Conservation (phyloP, 352 stramenopile genomes). For the Albugo laibachii region DNA sequence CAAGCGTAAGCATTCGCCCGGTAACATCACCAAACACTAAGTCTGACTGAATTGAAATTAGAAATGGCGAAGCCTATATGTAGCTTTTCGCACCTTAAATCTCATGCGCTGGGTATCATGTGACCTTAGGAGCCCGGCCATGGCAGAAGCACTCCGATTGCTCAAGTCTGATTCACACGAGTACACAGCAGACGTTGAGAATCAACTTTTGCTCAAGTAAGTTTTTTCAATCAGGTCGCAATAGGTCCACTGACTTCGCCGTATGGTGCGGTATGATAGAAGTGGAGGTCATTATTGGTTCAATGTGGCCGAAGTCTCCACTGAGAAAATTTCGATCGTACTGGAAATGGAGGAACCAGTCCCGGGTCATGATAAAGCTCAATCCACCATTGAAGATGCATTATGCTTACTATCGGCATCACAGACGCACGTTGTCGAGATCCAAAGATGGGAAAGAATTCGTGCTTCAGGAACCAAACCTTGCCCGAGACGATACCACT, state of each 20-base stretch:
- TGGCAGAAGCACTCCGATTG: conserved; percentile 24
- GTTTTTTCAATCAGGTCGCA: background rate
- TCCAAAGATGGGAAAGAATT: conserved; percentile 41
- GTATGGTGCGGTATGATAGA: conserved; percentile 4
- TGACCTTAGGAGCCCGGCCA: conserved; percentile 13
- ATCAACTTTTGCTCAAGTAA: conserved; percentile 24
- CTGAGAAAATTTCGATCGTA: conserved; percentile 10
- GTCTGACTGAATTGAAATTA: conserved; percentile 3
- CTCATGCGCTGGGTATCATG: conserved; percentile 22
- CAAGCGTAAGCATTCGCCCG: conserved; percentile 6
- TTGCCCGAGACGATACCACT: conserved; percentile 34
- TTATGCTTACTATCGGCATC: background rate
- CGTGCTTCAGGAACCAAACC: conserved; percentile 17
- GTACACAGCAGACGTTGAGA: conserved; percentile 21
- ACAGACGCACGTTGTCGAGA: conserved; percentile 12
- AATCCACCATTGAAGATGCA: background rate
- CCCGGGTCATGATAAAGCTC: background rate
- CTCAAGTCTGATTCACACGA: conserved; percentile 55
- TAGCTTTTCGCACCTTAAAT: conserved; percentile 18
- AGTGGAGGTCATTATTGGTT: conserved; percentile 67
- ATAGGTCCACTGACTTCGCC: background rate
- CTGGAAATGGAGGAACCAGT: background rate
- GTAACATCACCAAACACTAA: background rate
- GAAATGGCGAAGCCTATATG: conserved; percentile 38
- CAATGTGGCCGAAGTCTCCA: conserved; percentile 23